Base-by-base conservation (phyloP, 1,284 basidiomycete species). In the Austroboletus olivaceoglutinosus region DNA sequence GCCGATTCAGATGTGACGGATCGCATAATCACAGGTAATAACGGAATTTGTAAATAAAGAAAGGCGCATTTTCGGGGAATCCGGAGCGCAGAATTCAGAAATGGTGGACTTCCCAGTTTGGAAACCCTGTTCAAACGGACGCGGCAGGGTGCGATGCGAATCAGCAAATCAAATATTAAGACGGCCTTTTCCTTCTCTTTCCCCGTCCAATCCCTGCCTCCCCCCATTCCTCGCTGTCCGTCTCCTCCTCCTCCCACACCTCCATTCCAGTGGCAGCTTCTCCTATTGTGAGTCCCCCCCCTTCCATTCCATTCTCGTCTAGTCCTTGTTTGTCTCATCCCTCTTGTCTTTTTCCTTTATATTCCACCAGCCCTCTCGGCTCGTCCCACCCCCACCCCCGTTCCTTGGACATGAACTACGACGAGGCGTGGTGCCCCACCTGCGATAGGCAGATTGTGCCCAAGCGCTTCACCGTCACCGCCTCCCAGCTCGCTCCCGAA, bases 391-490 rank as follows among this genome's bases (percentile, higher is more conserved):
- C 39, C 48, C 12, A 18, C 21, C 29, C 25, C 25, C 33, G 48
- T 40, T 18, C 51, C 34, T 71, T 70, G 67, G 73, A 73, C 58
- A 76, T 81, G 70, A 76, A 82, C 59, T 77, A 76, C 69, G 73
- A 86, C 71, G 75, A 82, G 54, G 73, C 77, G 47, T 89, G 85
- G 83, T 89, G 87, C 76, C 84, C 84, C 45, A 79, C 80, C 60
- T 89, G 87, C 72, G 77, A 82, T 59, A 74, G 79, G 58, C 81
- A 83, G 56, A 89, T 89, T 56, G 71, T 80, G 22, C 87, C 87
- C 23, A 86, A 85, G 62, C 82, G 85, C 57, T 73, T 72, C 55
- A 74, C 73, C 19, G 76, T 86, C 51, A 70, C 78, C 39, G 62
- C 79, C 49, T 18, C 67, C 58, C 50, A 60, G 16, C 53, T 11